A percentile compares a stretch with the other conserved stretches of the same genome.
phyloP scores from a whole-genome alignment of 805 yeast genomes.

The Schizosaccharomyces pombe region DNA sequence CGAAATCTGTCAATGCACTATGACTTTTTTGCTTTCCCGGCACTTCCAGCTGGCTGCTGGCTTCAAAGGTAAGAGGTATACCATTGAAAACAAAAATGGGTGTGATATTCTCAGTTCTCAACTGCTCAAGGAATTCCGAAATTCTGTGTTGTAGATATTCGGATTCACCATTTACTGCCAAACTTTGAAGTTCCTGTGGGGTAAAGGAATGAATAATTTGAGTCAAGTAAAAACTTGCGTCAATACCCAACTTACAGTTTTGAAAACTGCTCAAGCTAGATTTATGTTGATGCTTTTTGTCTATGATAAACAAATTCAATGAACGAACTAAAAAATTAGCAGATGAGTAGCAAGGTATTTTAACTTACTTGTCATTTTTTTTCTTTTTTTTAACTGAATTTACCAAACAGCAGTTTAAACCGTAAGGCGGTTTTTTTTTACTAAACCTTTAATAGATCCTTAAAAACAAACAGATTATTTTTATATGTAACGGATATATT shows the following conservation, averaged over 20 bases:
- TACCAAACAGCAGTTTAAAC: too few relatives aligned
- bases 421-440: too few relatives aligned
- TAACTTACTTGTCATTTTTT: neutral
- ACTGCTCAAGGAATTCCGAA: conserved; percentile 36
- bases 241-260: conserved; percentile 35
- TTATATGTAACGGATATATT: too few relatives aligned
- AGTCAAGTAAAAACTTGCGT: conserved; percentile 55
- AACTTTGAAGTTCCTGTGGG: conserved; percentile 43
- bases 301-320: neutral
- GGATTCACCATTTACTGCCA: conserved; percentile 69
- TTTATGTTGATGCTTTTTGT: neutral
- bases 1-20: too few relatives aligned
- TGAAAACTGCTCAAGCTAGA: neutral
- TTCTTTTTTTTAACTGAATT: too few relatives aligned
- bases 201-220: conserved; percentile 27
- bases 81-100: conserved; percentile 69
- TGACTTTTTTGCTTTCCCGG: neutral
- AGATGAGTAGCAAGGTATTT: neutral
- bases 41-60: neutral
- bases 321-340: neutral
- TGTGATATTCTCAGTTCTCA: conserved; percentile 38
- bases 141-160: conserved; percentile 31
- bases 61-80: conserved; percentile 4
- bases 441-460: too few relatives aligned
- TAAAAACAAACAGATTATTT: too few relatives aligned